Base-by-base conservation (phyloP, 805 yeast species). In the Nakazawaea ernobii region DNA sequence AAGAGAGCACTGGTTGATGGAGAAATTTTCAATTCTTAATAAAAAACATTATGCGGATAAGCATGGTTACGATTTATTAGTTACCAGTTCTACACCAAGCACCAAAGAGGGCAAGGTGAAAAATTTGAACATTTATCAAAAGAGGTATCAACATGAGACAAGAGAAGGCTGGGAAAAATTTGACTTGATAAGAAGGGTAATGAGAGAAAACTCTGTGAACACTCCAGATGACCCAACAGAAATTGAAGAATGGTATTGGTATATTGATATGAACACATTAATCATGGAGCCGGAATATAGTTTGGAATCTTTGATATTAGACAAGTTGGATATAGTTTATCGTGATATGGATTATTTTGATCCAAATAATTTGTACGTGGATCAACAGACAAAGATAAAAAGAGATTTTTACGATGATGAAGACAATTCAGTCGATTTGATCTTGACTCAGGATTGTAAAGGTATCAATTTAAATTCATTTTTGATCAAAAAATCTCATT, bases 21-120 rank as follows among this genome's bases (percentile, higher is more conserved):
- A 75, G 56, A 65, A 77, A 32, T 63, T 73, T 2, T 70, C 77
- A 3, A 67, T 74, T 27, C 57, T 73, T 33, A 74, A 75, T 59
- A 75, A 75, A 55, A 72, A 67, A 55, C 68, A 66, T 43, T 75
- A 74, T 49, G 71, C 78, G n/a, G 66, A 64, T 38, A 58, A 61
- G 14, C 79, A 75, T 52, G 76, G 77, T 1, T 75, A 75, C 50
- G 77, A 75, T 28, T 58, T 75, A 45, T 65, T 75, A 4, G 65
- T 74, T 5, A 56, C 59, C 10, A 61, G 54, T 50, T 42, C 50
- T 7, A 49, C 48, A 26, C 45, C 44, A 11, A 41, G 56, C 35
- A 51, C 59, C 0, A 40, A 57, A 39, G 50, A 55, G 20, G 61
- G 59, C 39, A 26, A 37, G 17, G 41, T 49, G 45, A 67, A 65